Base-by-base conservation (phyloP, 176 grass and related monocot genomes). In the Otatea glauca region DNA sequence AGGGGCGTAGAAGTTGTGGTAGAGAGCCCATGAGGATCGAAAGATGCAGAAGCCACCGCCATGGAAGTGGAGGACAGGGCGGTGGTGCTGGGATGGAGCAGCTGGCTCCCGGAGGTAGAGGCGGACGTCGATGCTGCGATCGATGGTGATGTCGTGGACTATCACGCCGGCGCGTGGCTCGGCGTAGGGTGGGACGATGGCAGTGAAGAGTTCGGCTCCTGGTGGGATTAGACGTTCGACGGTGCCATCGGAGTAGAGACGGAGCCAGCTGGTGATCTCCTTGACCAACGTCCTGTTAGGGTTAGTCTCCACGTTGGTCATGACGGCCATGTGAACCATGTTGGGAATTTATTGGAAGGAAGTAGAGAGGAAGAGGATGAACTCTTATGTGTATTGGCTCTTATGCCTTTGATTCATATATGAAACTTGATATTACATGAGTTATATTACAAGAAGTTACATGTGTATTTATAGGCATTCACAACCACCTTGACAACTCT, bases 41-140 rank as follows among this genome's bases (percentile, higher is more conserved):
- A 86, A 86, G 59, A 92, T 0, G 55, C 87, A 86, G 74, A 92
- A 92, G 13, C 54, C 90, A 0, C 86, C 90, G 16, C 86, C 90
- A 13, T 89, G 90, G 66, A 92, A 48, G 68, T 92, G 90, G 41
- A 92, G 62, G 49, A 88, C 68, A 0, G 89, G 81, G 1, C 74
- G 74, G 2, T 53, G 88, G 88, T 12, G 61, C 14, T 16, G 11
- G 0, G 20, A 21, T 4, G n/a, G 1, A 2, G 17, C 7, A 3
- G 58, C 25, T 0, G 53, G 9, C 71, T 70, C 75, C 8, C 7
- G 80, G 3, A 91, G 70, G 68, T 91, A 91, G 66, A 85, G 37
- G 7, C 89, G 89, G 15, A 77, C 65, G 7, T 76, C 60, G 16
- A 88, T 11, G n/a, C 79, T 66, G 41, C 54, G 70, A 18, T n/a